Conservation (phyloP, 1,284 basidiomycete genomes). For the Meripilus lineatus region DNA sequence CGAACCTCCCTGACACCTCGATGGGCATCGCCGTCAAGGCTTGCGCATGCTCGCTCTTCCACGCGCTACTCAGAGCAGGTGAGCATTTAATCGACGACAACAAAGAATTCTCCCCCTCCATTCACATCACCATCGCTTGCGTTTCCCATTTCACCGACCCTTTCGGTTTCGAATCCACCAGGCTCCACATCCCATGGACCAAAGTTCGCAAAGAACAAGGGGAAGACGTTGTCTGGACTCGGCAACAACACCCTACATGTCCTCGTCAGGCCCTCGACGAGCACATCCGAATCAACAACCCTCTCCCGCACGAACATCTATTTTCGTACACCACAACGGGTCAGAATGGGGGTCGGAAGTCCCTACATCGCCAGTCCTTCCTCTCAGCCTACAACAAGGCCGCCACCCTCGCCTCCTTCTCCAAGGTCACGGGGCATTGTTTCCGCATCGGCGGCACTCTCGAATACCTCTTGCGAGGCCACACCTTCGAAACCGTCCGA, state of each 20-base stretch:
- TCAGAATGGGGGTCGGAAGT: conserved; percentile 4
- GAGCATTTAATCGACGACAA: conserved; percentile 31
- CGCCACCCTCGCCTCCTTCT: too few species aligned
- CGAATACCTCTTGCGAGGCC: conserved; percentile 30
- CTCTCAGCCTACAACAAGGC: conserved; percentile 22
- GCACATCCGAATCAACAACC: conserved; percentile 28
- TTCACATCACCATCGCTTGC: conserved; percentile 27
- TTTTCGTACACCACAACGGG: conserved; percentile 9
- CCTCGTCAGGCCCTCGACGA: conserved; percentile 20
- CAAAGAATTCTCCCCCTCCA: conserved; percentile 18
- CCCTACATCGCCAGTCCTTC: conserved; percentile 23
- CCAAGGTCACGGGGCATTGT: conserved; percentile 31
- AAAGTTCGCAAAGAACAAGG: conserved; percentile 20
- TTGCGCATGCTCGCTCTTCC: conserved; percentile 32
- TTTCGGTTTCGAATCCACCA: conserved; percentile 16
- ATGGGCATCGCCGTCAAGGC: conserved; percentile 27
- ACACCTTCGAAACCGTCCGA: conserved; percentile 31
- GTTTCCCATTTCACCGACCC: too few species aligned
- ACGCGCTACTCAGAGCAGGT: conserved; percentile 20
- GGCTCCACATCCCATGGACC: conserved; percentile 25
- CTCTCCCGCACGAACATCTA: conserved; percentile 10
- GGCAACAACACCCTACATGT: conserved; percentile 20
- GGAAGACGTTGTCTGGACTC: conserved; percentile 16
- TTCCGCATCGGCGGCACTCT: conserved; percentile 36
- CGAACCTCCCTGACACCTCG: not conserved